Conservation (phyloP, 768 basidiomycete species). For the Auriscalpium orientale region DNA sequence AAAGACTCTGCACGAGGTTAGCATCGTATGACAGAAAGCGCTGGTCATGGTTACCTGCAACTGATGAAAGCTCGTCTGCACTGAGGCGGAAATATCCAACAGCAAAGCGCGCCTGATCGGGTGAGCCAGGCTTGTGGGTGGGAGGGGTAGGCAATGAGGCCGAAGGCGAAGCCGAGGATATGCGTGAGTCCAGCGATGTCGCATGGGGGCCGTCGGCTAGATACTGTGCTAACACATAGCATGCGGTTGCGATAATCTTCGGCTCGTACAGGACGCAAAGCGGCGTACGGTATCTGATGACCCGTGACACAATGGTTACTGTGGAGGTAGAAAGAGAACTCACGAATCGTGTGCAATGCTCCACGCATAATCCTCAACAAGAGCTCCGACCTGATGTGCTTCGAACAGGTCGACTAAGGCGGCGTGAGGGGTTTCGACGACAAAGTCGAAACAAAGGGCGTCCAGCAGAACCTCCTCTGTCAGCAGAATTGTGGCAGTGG, state of each 20-base stretch:
- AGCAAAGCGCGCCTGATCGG: constrained; percentile 60
- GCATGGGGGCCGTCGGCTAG: constrained; percentile 67
- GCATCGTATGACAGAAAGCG: background rate
- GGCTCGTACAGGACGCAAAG: constrained; percentile 66
- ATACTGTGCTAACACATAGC: constrained; percentile 70
- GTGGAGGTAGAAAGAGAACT: constrained; percentile 20
- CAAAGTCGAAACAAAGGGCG: constrained; percentile 81
- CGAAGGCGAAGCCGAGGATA: constrained; percentile 63
- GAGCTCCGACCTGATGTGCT: constrained; percentile 35
- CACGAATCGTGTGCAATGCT: constrained; percentile 85
- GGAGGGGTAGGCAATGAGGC: constrained; percentile 78
- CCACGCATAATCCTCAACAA: constrained; percentile 73
- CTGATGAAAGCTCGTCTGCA: constrained; percentile 46
- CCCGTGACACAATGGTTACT: constrained; percentile 1
- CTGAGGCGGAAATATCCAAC: constrained; percentile 60
- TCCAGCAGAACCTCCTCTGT: constrained; percentile 77
- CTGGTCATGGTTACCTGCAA: constrained; percentile 44
- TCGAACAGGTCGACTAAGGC: constrained; percentile 70
- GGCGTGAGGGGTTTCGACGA: constrained; percentile 69
- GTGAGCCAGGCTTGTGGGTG: constrained; percentile 64
- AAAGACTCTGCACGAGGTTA: constrained; percentile 6
- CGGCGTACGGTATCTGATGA: constrained; percentile 66
- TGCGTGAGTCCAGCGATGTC: constrained; percentile 64
- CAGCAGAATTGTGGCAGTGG: constrained; percentile 58
- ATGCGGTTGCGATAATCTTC: constrained; percentile 67